phyloP scores from a whole-genome alignment of 2,329 filamentous ascomycete genomes.

The Ilyonectria mors-panacis region DNA sequence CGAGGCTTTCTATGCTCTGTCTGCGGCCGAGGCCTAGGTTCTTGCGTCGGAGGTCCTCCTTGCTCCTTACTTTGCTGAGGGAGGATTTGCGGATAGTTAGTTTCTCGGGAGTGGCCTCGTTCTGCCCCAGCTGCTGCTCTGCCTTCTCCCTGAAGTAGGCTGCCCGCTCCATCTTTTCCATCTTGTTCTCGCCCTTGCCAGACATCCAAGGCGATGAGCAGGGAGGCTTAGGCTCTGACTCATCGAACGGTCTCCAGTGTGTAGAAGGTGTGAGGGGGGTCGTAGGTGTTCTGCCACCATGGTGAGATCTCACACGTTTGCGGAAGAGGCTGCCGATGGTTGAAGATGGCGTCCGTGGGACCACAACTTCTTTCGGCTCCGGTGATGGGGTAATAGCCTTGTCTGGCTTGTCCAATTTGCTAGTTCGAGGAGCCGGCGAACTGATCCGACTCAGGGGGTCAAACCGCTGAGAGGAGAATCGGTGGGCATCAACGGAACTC shows the following conservation, averaged over 20 bases:
- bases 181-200: conserved; percentile 36
- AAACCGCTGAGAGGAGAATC: conserved; percentile 29
- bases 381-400: conserved; percentile 9
- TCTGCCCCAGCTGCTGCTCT: conserved; percentile 28
- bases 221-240: conserved; percentile 37
- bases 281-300: conserved; percentile 33
- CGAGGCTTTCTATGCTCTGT: conserved; percentile 44
- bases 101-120: conserved; percentile 15
- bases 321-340: conserved; percentile 46
- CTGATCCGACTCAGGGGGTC: conserved; percentile 22
- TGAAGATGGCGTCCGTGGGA: conserved; percentile 42
- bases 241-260: conserved; percentile 48
- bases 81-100: conserved; percentile 23
- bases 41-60: conserved; percentile 27
- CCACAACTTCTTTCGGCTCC: conserved; percentile 11
- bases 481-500: conserved; percentile 22
- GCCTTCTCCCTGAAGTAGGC: conserved; percentile 44
- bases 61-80: conserved; percentile 30
- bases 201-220: conserved; percentile 44
- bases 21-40: conserved; percentile 15
- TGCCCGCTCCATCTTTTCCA: conserved; percentile 37
- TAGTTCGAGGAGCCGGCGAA: conserved; percentile 10
- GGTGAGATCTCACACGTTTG: conserved; percentile 43
- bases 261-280: conserved; percentile 39
- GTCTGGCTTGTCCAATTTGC: background rate